phyloP scores from a whole-genome alignment of 192 early-diverging fungal species.

The Gorgonomyces haynaldii region DNA sequence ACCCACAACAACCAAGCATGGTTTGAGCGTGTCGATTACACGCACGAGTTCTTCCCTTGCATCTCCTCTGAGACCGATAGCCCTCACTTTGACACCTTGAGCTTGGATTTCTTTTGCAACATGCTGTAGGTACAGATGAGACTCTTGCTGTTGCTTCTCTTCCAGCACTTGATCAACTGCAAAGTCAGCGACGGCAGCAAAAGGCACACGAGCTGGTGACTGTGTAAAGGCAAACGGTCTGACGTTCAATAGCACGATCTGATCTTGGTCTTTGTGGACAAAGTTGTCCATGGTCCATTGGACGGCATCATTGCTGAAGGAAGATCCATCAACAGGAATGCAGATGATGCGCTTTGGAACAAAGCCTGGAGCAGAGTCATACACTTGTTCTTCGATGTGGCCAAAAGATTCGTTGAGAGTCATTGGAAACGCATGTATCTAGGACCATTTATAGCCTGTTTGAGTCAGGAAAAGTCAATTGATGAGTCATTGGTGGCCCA shows the following conservation, averaged over 20 bases:
- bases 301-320: slow-evolving; percentile 9
- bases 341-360: neutral
- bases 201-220: no score
- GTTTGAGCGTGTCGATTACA: slow-evolving; percentile 42
- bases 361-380: no score
- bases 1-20: slow-evolving; percentile 51
- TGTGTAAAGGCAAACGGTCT: slow-evolving; percentile 7
- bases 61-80: slow-evolving; percentile 45
- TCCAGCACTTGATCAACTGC: no score
- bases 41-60: slow-evolving; percentile 46
- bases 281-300: slow-evolving; percentile 23
- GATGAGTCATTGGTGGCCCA: no score
- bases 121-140: neutral
- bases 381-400: no score
- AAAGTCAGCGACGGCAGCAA: no score
- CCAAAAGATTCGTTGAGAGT: no score
- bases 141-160: neutral
- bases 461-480: no score
- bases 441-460: no score
- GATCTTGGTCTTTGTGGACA: slow-evolving; percentile 14
- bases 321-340: slow-evolving; percentile 3
- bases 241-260: slow-evolving; percentile 24
- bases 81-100: slow-evolving; percentile 13
- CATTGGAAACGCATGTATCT: no score
- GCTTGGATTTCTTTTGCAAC: neutral